These are phyloP conservation scores for Cladorrhinum sp. DNA, from an alignment of 2,329 filamentous ascomycete genomes.

Conservation along the genomic window DNA sequence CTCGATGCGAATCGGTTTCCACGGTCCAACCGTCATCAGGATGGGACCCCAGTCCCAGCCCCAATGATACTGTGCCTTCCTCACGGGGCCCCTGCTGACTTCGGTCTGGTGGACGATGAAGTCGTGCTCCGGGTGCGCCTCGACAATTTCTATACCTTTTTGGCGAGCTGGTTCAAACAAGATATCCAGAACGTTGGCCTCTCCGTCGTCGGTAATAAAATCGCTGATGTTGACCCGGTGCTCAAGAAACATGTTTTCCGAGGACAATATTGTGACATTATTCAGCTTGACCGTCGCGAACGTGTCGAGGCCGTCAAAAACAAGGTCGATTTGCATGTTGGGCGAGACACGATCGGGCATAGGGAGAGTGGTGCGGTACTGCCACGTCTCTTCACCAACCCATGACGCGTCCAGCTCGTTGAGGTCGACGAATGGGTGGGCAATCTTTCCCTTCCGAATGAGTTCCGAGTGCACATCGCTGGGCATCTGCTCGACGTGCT, in stretches of 20 bases:
- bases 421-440: constrained; percentile 57
- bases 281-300: constrained; percentile 59
- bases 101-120: constrained; percentile 52
- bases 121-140: constrained; percentile 29
- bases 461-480: constrained; percentile 25
- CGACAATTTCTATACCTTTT: constrained; percentile 22
- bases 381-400: constrained; percentile 61
- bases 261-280: constrained; percentile 48
- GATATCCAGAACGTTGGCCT: constrained; percentile 50
- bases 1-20: constrained; percentile 65
- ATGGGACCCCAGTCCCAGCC: constrained; percentile 71
- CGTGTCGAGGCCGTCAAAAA: constrained; percentile 63
- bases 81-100: constrained; percentile 44
- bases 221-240: constrained; percentile 52
- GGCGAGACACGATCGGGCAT: constrained; percentile 18
- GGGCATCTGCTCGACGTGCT: constrained; percentile 17
- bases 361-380: constrained; percentile 46
- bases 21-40: constrained; percentile 60
- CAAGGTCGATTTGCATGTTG: constrained; percentile 40
- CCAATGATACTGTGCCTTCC: constrained; percentile 70
- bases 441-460: constrained; percentile 32
- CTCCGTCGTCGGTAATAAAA: constrained; percentile 29
- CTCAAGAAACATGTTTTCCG: constrained; percentile 63
- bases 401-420: constrained; percentile 60
- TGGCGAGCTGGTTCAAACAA: constrained; percentile 50